phyloP scores from a whole-genome alignment of 768 basidiomycete genomes.

The Suillus placidus region DNA sequence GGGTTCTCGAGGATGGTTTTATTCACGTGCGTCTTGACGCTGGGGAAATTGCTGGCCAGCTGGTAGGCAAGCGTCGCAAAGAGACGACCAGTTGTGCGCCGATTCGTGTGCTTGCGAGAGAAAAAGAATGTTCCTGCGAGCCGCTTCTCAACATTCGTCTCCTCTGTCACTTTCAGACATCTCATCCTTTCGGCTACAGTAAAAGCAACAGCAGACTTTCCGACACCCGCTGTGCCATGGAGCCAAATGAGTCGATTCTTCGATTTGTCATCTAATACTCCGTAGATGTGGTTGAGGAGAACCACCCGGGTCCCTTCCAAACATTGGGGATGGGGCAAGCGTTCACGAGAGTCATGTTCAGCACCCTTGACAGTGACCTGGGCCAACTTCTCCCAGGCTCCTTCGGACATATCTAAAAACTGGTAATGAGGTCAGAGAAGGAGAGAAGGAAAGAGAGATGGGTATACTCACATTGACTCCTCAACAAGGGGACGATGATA shows the following conservation, averaged over 20 bases:
- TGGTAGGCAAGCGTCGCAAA: neutral
- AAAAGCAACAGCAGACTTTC: neutral
- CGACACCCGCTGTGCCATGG: neutral
- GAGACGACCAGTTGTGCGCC: neutral
- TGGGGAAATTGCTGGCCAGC: neutral
- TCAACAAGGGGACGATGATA: neutral
- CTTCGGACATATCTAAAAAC: neutral
- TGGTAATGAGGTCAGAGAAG: neutral
- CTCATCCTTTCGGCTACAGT: slow-evolving; percentile 2
- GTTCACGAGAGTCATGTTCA: neutral
- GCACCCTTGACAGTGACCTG: neutral
- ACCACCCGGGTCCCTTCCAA: neutral
- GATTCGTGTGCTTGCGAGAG: neutral
- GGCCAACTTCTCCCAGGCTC: neutral
- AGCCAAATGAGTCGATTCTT: neutral
- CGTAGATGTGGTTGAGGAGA: neutral
- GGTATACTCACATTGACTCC: neutral
- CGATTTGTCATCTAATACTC: neutral
- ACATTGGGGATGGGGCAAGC: neutral
- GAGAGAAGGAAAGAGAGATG: too few relatives aligned
- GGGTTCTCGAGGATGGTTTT: neutral
- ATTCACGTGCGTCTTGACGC: neutral
- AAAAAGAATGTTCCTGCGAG: slow-evolving; percentile 1
- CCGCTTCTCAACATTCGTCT: neutral
- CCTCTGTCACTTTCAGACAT: neutral